Evolutionary conservation across 441 rosid species (phyloP).

Genomic region (Euphorbia corollata): DNA sequence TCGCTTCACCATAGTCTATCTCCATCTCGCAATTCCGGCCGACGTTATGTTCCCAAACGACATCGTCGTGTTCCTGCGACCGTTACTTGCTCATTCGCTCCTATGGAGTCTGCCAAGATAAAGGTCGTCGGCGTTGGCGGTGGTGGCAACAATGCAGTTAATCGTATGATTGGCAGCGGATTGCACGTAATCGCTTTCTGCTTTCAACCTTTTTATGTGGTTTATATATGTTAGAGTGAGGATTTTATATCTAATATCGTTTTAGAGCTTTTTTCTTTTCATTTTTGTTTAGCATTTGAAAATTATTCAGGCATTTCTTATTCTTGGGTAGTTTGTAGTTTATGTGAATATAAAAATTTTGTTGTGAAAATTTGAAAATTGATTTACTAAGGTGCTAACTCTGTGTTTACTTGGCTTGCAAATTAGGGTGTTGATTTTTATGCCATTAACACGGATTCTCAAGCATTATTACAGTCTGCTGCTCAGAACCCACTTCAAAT

Average conservation of each 20-base stretch:
- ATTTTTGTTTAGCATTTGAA: neutral
- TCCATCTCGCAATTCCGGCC: constrained; percentile 14
- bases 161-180: constrained; percentile 93
- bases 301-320: neutral
- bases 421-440: constrained; percentile 82
- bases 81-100: constrained; percentile 52
- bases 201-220: neutral
- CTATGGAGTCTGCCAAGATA: constrained; percentile 77
- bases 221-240: neutral
- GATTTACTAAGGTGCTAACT: neutral
- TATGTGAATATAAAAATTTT: neutral
- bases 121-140: constrained; percentile 95
- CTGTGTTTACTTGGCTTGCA: constrained; percentile 12
- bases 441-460: constrained; percentile 88
- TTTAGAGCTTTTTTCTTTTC: neutral
- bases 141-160: constrained; percentile 97
- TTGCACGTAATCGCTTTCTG: constrained; percentile 44
- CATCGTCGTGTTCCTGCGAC: constrained; percentile 18
- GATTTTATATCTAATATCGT: neutral
- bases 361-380: neutral
- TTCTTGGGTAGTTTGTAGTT: neutral
- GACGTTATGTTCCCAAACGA: constrained; percentile 26
- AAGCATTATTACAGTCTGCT: constrained; percentile 78
- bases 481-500: constrained; percentile 84
- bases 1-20: constrained; percentile 24